Evolutionary conservation across 305 asterid species (phyloP), one percentile per base, ranked within the genome.

Genomic region (Caryopteris hybrid): DNA sequence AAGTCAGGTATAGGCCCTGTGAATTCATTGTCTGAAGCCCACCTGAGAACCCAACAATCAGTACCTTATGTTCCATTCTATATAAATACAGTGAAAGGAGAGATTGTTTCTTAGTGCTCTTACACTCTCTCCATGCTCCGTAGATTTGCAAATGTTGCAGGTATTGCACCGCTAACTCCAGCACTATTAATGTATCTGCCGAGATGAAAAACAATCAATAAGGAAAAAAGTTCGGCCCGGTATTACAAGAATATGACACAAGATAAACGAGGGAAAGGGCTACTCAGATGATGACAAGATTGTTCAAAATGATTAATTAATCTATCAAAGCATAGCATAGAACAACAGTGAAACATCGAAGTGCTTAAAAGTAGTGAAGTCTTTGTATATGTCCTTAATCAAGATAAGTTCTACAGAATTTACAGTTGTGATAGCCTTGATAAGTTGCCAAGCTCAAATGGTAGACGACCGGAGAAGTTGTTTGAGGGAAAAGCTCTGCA

Each of bases 381-480:
- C n/a, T n/a, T n/a, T n/a, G n/a, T n/a, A n/a, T n/a, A n/a, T n/a
- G n/a, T n/a, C n/a, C n/a, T n/a, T n/a, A n/a, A n/a, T n/a, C n/a
- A n/a, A n/a, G n/a, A n/a, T n/a, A n/a, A n/a, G n/a, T n/a, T n/a
- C n/a, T n/a, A n/a, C n/a, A n/a, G n/a, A n/a, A n/a, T 48, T 57
- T 75, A 83, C 87, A 82, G 60, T 58, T 83, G 71, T 1, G 68
- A 29, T 41, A 91, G 73, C 59, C 62, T 82, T 38, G 82, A 33
- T 71, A 87, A 76, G 71, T 61, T 78, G 56, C 97, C 96, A 34
- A 91, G 90, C 73, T 80, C 88, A 11, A 78, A 42, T 56, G 93
- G 96, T 48, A 91, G 74, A 71, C 90, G 75, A 23, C 95, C 95
- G 31, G 88, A 81, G 85, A 93, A 88, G 84, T 84, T 88, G 83